Evolutionary conservation across 352 stramenopile species (phyloP).

Genomic region (Globisporangium recalcitrans): DNA sequence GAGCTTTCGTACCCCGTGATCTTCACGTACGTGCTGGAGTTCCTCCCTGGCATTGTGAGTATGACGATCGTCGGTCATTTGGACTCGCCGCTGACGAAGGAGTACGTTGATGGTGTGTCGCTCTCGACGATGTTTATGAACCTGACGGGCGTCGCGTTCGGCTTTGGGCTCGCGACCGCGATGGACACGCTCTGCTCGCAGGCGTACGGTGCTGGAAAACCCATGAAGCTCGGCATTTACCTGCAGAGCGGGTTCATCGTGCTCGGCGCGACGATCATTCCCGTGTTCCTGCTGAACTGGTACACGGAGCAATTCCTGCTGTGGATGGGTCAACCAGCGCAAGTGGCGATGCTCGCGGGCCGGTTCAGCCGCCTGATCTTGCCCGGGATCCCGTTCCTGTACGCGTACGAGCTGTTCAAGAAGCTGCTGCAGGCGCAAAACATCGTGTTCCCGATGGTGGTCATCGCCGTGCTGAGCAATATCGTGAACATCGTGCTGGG

Average conservation of each 20-base stretch:
- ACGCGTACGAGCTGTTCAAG: conserved; percentile 80
- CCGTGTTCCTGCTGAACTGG: conserved; percentile 71
- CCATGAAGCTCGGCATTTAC: conserved; percentile 78
- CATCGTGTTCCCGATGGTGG: conserved; percentile 80
- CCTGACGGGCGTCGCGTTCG: conserved; percentile 68
- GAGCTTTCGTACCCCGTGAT: conserved; percentile 56
- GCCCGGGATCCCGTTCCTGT: conserved; percentile 75
- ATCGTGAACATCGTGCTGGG: conserved; percentile 71
- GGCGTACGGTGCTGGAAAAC: conserved; percentile 68
- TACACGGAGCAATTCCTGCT: conserved; percentile 61
- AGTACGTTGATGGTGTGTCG: conserved; percentile 64
- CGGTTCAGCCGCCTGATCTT: conserved; percentile 66
- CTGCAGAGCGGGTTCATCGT: conserved; percentile 76
- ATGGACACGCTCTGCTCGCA: conserved; percentile 88
- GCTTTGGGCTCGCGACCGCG: conserved; percentile 74
- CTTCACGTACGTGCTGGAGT: conserved; percentile 72
- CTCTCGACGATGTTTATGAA: conserved; percentile 82
- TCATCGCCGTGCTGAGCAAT: conserved; percentile 68
- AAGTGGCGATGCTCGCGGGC: conserved; percentile 62
- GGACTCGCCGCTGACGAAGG: conserved; percentile 59
- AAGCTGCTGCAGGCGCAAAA: conserved; percentile 86
- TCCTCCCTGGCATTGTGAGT: conserved; percentile 58
- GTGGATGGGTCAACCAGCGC: conserved; percentile 49
- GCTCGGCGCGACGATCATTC: conserved; percentile 43
- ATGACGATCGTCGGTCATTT: conserved; percentile 66